Conservation (phyloP, 1,284 basidiomycete species). For the Gomphus bonarii region DNA sequence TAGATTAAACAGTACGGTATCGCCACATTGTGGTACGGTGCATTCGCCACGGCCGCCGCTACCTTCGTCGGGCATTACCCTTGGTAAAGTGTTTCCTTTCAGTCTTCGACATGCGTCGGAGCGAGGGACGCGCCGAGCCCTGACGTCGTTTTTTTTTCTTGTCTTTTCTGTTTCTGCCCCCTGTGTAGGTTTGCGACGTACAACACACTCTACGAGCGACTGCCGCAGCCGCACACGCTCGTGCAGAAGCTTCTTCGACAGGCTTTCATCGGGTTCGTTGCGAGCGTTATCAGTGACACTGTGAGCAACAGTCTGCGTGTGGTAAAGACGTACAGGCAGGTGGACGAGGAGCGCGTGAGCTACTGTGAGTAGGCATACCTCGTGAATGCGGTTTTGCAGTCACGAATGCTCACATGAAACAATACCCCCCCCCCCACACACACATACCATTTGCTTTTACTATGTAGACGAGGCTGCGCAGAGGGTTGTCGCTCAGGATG, state of each 20-base stretch:
- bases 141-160: not conserved
- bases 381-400: too few relatives aligned
- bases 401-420: too few relatives aligned
- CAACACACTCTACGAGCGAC: constrained; percentile 59
- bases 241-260: constrained; percentile 59
- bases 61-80: constrained; percentile 89
- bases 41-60: constrained; percentile 78
- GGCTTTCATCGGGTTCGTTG: constrained; percentile 80
- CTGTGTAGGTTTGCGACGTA: constrained; percentile 81
- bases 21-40: constrained; percentile 77
- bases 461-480: constrained; percentile 43
- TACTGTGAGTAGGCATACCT: constrained; percentile 33
- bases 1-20: constrained; percentile 69
- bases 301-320: constrained; percentile 83
- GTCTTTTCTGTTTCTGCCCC: too few relatives aligned
- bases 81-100: constrained; percentile 14
- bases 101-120: not conserved
- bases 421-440: too few relatives aligned
- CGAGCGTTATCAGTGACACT: constrained; percentile 74
- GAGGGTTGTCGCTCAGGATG: constrained; percentile 56
- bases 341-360: constrained; percentile 66
- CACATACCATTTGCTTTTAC: not conserved
- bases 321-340: constrained; percentile 87
- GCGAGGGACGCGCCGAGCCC: not conserved
- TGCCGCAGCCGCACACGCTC: constrained; percentile 48